Percentiles rank a stretch among this genome's conserved stretches.
These are phyloP conservation scores for Ceriops decandra DNA, from an alignment of 345 rosid species.

Conservation along the genomic window DNA sequence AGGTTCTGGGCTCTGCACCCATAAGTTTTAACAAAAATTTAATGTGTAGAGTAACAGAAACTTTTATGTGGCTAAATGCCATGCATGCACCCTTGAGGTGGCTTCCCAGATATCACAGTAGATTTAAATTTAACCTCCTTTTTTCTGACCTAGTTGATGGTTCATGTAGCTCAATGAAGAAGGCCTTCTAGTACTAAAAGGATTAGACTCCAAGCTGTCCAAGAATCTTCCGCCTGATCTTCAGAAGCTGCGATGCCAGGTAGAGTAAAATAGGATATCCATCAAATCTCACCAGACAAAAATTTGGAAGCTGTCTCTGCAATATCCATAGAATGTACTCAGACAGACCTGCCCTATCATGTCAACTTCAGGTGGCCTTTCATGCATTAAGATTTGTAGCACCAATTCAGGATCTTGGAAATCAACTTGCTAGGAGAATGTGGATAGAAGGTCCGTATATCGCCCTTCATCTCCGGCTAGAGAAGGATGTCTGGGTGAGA, in stretches of 20 bases:
- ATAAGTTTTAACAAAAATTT: not conserved
- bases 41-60: too few species aligned
- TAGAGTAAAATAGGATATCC: slow-evolving; percentile 2
- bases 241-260: slow-evolving; percentile 82
- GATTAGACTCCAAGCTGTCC: slow-evolving; percentile 63
- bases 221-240: slow-evolving; percentile 65
- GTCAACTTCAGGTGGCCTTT: slow-evolving; percentile 52
- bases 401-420: slow-evolving; percentile 60
- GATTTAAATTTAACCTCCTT: too few species aligned
- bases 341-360: too few species aligned
- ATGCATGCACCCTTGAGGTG: not conserved
- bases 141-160: not conserved
- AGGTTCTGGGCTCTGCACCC: not conserved
- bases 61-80: too few species aligned
- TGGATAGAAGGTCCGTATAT: slow-evolving; percentile 78
- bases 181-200: slow-evolving; percentile 60
- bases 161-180: slow-evolving; percentile 53
- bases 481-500: slow-evolving; percentile 79
- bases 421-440: slow-evolving; percentile 63
- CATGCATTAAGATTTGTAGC: slow-evolving; percentile 59
- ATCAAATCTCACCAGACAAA: not conserved
- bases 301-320: not conserved
- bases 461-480: slow-evolving; percentile 66
- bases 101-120: too few species aligned
- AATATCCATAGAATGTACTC: not conserved